phyloP scores from a whole-genome alignment of 257 asterid species.

The Vinca minor region DNA sequence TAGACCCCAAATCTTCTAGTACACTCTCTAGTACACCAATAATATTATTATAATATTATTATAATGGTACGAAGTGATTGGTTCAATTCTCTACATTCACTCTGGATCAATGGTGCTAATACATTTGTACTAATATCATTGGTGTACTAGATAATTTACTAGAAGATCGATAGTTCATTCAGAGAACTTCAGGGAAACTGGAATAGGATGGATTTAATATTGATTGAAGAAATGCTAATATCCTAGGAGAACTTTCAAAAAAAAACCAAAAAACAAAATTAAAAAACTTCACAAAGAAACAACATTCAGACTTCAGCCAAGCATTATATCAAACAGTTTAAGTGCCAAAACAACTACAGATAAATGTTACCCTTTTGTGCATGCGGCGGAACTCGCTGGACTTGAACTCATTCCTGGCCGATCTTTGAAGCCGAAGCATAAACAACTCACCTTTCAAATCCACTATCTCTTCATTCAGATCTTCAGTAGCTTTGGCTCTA shows the following conservation, averaged over 20 bases:
- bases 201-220: no score
- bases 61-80: no score
- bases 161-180: no score
- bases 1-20: neutral
- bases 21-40: no score
- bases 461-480: slow-evolving; percentile 71
- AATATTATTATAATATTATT: no score
- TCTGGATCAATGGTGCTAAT: neutral
- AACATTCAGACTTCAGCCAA: neutral
- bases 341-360: neutral
- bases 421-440: slow-evolving; percentile 92
- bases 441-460: slow-evolving; percentile 95
- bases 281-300: neutral
- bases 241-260: neutral
- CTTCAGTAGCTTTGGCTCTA: slow-evolving; percentile 68
- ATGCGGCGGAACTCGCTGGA: slow-evolving; percentile 80
- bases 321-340: slow-evolving; percentile 11
- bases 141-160: no score
- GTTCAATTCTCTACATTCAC: neutral
- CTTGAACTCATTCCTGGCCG: slow-evolving; percentile 88
- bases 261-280: neutral
- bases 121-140: no score
- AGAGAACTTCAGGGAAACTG: no score
- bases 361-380: slow-evolving; percentile 67
- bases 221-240: neutral